Evolutionary conservation across 768 basidiomycete genomes (phyloP).

Genomic region (Suillus discolor): DNA sequence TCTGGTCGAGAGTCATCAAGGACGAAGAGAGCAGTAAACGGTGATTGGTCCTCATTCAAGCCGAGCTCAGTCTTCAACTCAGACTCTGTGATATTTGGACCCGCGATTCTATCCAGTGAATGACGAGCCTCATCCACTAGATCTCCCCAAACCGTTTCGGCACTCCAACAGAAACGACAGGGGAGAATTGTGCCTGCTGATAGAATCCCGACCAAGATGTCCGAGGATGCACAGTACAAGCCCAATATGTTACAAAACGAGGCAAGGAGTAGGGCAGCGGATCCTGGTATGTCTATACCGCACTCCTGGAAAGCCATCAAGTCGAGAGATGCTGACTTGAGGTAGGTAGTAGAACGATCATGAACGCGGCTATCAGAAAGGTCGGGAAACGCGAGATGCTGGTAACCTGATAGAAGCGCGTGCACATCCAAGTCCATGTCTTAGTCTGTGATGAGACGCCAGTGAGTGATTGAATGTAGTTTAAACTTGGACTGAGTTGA

Average conservation of each 20-base stretch:
- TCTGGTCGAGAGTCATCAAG: constrained; percentile 8
- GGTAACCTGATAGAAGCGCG: constrained; percentile 10
- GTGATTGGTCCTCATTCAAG: constrained; percentile 9
- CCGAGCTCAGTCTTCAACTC: constrained; percentile 3
- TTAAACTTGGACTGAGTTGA: background rate
- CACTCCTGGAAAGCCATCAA: constrained; percentile 4
- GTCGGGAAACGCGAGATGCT: constrained; percentile 20
- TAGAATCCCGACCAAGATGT: constrained; percentile 23
- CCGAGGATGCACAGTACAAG: constrained; percentile 22
- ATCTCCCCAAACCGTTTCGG: constrained; percentile 19
- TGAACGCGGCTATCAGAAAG: constrained; percentile 19
- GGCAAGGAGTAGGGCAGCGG: constrained; percentile 19
- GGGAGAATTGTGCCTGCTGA: constrained; percentile 9
- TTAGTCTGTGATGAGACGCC: background rate
- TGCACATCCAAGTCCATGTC: background rate
- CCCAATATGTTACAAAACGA: constrained; percentile 26
- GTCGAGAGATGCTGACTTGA: background rate
- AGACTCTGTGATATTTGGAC: background rate
- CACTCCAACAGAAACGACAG: constrained; percentile 21
- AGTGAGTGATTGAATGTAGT: background rate
- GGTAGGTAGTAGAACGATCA: background rate
- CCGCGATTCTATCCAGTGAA: constrained; percentile 10
- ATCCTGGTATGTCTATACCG: constrained; percentile 7
- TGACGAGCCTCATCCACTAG: constrained; percentile 15
- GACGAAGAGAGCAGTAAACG: constrained; percentile 20